Evolutionary conservation across 306 rosid genomes (phyloP), one percentile per base, ranked within the genome.

Genomic region (Dicorynia guianensis): DNA sequence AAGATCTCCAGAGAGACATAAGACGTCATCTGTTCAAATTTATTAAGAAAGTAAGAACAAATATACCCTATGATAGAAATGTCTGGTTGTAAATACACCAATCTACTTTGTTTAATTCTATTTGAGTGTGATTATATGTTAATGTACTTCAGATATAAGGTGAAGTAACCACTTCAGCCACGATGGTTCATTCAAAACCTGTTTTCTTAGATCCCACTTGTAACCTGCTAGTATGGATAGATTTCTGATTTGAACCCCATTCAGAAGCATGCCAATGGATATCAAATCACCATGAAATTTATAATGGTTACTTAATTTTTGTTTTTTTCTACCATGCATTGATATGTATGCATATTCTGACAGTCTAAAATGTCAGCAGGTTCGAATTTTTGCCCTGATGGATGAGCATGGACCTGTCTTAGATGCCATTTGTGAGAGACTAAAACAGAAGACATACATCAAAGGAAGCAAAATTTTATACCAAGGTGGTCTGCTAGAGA

Each of bases 341-440:
- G 42, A 62, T 61, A 25, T 30, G 11, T 46, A 52, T 20, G 48
- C 44, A 8, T 44, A 15, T 55, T 76, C 15, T 53, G 19, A 54
- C 34, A 5, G 13, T 62, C 40, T 67, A 35, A 20, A 38, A 53
- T 18, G 3, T 17, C 7, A 63, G 54, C 86, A 94, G 98, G 96
- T 90, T 74, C 86, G 91, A 59, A 89, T 94, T 46, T 91, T 94
- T 63, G 70, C 94, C 47, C 79, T 87, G 78, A 83, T 91, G 96
- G 96, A 90, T 56, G 94, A 87, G 2, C n/a, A n/a, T n/a, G n/a
- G n/a, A n/a, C 94, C 82, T 19, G 84, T 91, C 71, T 83, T 91
- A 81, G 96, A 94, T 63, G 93, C 88, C 64, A 84, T 94, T 18
- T 84, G 96, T 33, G 93, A 84, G 83, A 94, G 89, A 81, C 84